phyloP scores from a whole-genome alignment of 768 basidiomycete genomes.

The Russula abietina region DNA sequence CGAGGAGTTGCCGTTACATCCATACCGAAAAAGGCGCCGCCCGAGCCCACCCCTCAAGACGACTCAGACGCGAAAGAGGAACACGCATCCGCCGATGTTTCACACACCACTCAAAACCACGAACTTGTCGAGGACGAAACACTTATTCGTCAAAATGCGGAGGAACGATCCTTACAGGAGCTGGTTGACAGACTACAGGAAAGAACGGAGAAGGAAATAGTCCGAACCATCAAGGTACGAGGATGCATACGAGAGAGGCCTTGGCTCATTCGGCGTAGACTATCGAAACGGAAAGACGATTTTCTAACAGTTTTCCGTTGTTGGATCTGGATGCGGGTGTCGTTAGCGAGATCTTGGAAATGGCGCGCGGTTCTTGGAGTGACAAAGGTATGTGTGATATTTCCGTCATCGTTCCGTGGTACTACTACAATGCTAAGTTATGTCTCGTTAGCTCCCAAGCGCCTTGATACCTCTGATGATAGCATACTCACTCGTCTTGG shows the following conservation, averaged over 20 bases:
- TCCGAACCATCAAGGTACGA: conserved; percentile 60
- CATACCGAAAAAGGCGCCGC: conserved; percentile 64
- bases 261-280: conserved; percentile 38
- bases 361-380: conserved; percentile 36
- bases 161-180: conserved; percentile 57
- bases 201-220: conserved; percentile 81
- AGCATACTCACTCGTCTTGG: conserved; percentile 66
- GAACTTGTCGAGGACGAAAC: conserved; percentile 24
- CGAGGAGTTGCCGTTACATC: conserved; percentile 82
- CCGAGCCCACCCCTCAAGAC: conserved; percentile 26
- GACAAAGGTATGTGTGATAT: conserved; percentile 20
- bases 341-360: conserved; percentile 50
- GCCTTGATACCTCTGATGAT: conserved; percentile 56
- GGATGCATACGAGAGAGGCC: background rate
- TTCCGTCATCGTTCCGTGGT: background rate
- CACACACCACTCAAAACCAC: background rate
- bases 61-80: conserved; percentile 21
- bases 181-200: conserved; percentile 82
- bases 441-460: conserved; percentile 31
- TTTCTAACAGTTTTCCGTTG: conserved; percentile 53
- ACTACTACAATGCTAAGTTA: background rate
- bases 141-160: conserved; percentile 37
- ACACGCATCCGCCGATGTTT: background rate
- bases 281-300: conserved; percentile 76
- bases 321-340: conserved; percentile 58